These are phyloP conservation scores for Backusella tarrabulga DNA, from an alignment of 192 early-diverging fungal genomes.

Conservation along the genomic window DNA sequence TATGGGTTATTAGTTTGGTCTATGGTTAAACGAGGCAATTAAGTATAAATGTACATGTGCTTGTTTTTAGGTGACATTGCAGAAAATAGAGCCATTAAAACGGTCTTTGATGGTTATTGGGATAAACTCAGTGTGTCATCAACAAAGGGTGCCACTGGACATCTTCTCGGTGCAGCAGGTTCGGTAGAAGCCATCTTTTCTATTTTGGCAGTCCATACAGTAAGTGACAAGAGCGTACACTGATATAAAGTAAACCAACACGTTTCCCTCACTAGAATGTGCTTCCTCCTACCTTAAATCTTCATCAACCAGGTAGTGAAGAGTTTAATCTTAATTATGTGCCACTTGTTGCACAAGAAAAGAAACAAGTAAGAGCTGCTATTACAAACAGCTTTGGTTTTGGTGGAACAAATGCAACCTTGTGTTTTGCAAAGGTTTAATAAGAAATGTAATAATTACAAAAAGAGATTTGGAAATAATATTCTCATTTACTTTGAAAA, in stretches of 20 bases:
- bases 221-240: slow-evolving; percentile 24
- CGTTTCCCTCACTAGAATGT: slow-evolving; percentile 46
- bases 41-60: slow-evolving; percentile 8
- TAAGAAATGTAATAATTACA: slow-evolving; percentile 17
- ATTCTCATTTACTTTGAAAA: too few relatives aligned
- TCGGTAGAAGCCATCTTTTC: slow-evolving; percentile 92
- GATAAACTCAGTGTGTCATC: slow-evolving; percentile 73
- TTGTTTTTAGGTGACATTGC: slow-evolving; percentile 67
- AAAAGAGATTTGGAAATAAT: not conserved
- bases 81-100: slow-evolving; percentile 83
- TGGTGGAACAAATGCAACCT: slow-evolving; percentile 77
- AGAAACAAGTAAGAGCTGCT: slow-evolving; percentile 54
- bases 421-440: slow-evolving; percentile 61
- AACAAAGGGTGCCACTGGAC: slow-evolving; percentile 90
- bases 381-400: slow-evolving; percentile 93
- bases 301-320: slow-evolving; percentile 56
- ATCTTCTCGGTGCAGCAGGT: slow-evolving; percentile 94
- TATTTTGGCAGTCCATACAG: slow-evolving; percentile 69
- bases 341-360: slow-evolving; percentile 61
- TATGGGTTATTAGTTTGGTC: slow-evolving; percentile 12
- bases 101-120: slow-evolving; percentile 62
- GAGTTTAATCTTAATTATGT: slow-evolving; percentile 87
- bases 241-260: not conserved
- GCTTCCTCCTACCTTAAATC: slow-evolving; percentile 85
- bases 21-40: not conserved